Evolutionary conservation across 805 yeast genomes (phyloP).

Genomic region (Priceomyces carsonii): DNA sequence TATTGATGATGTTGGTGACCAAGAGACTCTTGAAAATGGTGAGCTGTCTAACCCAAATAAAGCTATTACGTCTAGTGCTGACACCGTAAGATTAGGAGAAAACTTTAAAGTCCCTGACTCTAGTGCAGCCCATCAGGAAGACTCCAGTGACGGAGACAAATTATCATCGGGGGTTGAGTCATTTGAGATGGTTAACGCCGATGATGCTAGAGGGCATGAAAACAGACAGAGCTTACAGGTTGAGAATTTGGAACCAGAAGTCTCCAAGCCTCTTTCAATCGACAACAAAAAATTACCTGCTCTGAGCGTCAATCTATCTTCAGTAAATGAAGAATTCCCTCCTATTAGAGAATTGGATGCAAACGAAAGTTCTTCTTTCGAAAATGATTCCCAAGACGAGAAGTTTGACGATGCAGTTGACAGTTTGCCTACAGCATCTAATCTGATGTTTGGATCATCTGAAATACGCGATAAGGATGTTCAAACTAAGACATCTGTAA

Average conservation of each 20-base stretch:
- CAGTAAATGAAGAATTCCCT: conserved; percentile 54
- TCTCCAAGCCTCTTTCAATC: too few species aligned
- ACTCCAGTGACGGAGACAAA: conserved; percentile 38
- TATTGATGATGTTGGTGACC: conserved; percentile 44
- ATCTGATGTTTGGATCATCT: conserved; percentile 13
- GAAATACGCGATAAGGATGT: conserved; percentile 14
- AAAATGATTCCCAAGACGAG: conserved; percentile 39
- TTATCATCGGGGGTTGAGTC: conserved; percentile 50
- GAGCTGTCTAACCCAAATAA: conserved; percentile 5
- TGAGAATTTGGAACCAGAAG: too few species aligned
- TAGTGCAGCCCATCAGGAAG: conserved; percentile 12
- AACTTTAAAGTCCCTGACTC: conserved; percentile 7
- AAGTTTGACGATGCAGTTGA: conserved; percentile 39
- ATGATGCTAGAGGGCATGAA: conserved; percentile 37
- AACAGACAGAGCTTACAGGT: conserved; percentile 5
- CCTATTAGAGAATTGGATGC: conserved; percentile 58
- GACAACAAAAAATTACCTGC: too few species aligned
- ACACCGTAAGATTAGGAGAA: conserved; percentile 12
- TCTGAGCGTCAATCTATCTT: neutral
- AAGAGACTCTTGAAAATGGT: conserved; percentile 37
- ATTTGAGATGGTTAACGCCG: conserved; percentile 54
- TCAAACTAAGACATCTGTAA: conserved; percentile 8
- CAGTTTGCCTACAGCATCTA: conserved; percentile 18
- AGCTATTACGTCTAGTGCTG: conserved; percentile 16
- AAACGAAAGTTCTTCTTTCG: conserved; percentile 51